Evolutionary conservation across 2,329 filamentous ascomycete genomes (phyloP), one percentile per base, ranked within the genome.

Genomic region (Colletotrichum musicola): DNA sequence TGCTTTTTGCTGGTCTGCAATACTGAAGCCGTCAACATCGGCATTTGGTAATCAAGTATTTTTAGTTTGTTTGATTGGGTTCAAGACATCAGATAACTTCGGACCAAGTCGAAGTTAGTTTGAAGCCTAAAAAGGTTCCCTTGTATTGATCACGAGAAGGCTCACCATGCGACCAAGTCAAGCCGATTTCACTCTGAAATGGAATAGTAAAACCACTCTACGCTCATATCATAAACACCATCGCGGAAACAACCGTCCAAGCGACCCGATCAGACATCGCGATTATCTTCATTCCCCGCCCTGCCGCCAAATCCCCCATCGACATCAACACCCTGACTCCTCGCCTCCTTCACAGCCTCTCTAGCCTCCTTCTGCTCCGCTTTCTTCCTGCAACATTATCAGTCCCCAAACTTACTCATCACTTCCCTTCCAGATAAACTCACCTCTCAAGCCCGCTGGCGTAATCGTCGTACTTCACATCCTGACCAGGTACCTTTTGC

Each of bases 331-430:
- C 73, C 73, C 1, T 59, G 64, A 25, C 58, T 51, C 38, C 72
- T 66, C 13, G 63, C 62, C 42, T 69, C 54, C 62, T 73, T 71
- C 22, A 22, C 20, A 22, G 20, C 20, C 20, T 22, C 60, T 6
- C 73, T 71, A 2, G 73, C 73, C 16, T 42, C 54, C 4, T 72
- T 69, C 54, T 74, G 73, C 50, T 74, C 73, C 20, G 62, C 38
- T 35, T 74, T 74, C 67, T 74, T 74, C 38, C 73, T 74, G 18
- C 30, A 5, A 30, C 1, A 14, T 10, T 6, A 12, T 74, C 30
- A 73, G 56, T 30, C 22, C 2, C 16, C 4, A n/a, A 1, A 1
- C 12, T 38, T 30, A 16, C 18, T 12, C 2, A 3, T 1, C 7
- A 42, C 6, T 10, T 20, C 13, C 12, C 4, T 12, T 40, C 13